Conservation (phyloP, 148 eudicot species). For the Simmondsia chinensis region DNA sequence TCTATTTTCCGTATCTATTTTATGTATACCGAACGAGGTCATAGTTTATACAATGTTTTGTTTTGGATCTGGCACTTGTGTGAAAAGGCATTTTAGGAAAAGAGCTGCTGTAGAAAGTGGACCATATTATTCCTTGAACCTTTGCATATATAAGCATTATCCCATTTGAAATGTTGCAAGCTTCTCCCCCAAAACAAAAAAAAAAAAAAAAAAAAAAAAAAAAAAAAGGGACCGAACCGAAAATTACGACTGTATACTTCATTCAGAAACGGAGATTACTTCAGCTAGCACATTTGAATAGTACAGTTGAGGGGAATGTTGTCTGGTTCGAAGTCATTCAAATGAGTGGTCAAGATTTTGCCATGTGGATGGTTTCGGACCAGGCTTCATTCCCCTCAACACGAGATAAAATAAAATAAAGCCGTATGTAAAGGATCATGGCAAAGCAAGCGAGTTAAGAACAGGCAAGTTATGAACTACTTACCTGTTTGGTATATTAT, state of each 20-base stretch:
- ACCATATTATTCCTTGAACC: slow-evolving; percentile 13
- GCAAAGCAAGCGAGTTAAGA: no score
- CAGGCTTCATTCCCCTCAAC: slow-evolving; percentile 87
- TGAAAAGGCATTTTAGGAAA: slow-evolving; percentile 20
- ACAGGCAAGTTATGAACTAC: no score
- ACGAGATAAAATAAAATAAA: no score
- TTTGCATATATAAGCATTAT: slow-evolving; percentile 11
- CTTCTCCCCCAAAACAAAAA: slow-evolving; percentile 4
- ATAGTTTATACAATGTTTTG: slow-evolving; percentile 5
- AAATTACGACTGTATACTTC: no score
- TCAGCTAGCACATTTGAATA: slow-evolving; percentile 6
- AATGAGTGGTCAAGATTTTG: background rate
- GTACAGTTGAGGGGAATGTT: slow-evolving; percentile 61
- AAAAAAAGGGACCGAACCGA: no score
- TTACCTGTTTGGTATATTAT: no score
- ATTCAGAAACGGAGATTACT: background rate
- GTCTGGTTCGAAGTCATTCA: slow-evolving; percentile 56
- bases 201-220: no score
- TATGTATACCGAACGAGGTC: no score
- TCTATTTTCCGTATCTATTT: no score
- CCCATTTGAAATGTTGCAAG: slow-evolving; percentile 17
- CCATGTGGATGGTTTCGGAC: slow-evolving; percentile 50
- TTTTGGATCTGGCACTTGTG: slow-evolving; percentile 8
- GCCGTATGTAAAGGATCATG: no score
- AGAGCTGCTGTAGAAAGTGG: slow-evolving; percentile 24